Evolutionary conservation across 1,139 yeast genomes (phyloP), one percentile per base, ranked within the genome.

Genomic region (Yamadazyma trypodendri): DNA sequence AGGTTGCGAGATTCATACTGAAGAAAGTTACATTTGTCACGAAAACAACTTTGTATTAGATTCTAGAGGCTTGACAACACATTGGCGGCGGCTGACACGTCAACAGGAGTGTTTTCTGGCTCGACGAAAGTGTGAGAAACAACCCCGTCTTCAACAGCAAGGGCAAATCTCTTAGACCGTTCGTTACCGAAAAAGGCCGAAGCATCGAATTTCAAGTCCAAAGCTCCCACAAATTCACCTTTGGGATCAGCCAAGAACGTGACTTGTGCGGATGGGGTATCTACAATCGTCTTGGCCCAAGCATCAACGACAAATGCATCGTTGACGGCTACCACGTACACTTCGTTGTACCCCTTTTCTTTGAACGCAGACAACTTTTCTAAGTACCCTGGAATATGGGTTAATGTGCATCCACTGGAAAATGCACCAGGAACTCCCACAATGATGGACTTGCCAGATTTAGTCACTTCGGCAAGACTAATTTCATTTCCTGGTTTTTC

Each of bases 351-450:
- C 8, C 96, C 96, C 64, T 84, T 83, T 28, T 68, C 70, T 43
- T 74, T 67, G 56, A 88, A 79, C 18, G 72, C 68, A 9, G 67
- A 57, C 39, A 73, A 58, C 36, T 71, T 58, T 43, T 68, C 65
- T 51, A 86, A 58, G 61, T 77, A 88, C 4, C 92, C 95, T 5
- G 96, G 96, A 35, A 88, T 76, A 55, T 86, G 95, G 23, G 75
- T 61, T 15, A 82, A 78, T 23, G 90, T 73, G 60, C 96, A 88
- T 1, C 88, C 94, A 32, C 95, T 90, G 2, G 95, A 83, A 56
- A 83, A 88, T 0, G 96, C 96, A 15, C 96, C 96, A 32, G 96
- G 96, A 31, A 88, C 87, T 37, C 95, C 95, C 35, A 88, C 74
- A 38, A 88, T 63, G 28, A 88, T 57, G 30, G 79, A 65, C 56